Percentiles rank a stretch among this genome's conserved stretches.
Evolutionary conservation across 257 asterid species (phyloP).

Genomic region (Nicotiana attenuata): DNA sequence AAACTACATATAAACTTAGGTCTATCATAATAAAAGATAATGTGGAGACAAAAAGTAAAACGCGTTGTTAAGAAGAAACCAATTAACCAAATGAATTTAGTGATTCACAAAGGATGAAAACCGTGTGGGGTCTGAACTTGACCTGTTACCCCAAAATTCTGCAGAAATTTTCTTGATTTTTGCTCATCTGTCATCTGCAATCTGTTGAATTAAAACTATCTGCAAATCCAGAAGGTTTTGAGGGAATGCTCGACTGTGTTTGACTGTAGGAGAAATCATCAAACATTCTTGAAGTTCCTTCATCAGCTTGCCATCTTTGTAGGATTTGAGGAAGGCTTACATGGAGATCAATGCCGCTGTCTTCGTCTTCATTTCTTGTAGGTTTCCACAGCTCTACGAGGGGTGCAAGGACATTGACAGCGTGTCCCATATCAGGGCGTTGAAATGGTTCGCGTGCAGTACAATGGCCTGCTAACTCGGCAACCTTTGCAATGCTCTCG

Average conservation of each 20-base stretch:
- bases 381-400: slow-evolving; percentile 92
- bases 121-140: not conserved
- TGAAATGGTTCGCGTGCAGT: slow-evolving; percentile 87
- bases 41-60: not conserved
- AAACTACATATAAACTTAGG: not conserved
- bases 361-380: slow-evolving; percentile 51
- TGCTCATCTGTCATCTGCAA: slow-evolving; percentile 47
- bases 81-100: not conserved
- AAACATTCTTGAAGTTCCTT: slow-evolving; percentile 93
- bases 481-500: slow-evolving; percentile 74
- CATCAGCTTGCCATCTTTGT: slow-evolving; percentile 86
- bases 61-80: not conserved
- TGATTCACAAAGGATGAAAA: slow-evolving; percentile 31
- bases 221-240: slow-evolving; percentile 65
- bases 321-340: slow-evolving; percentile 89
- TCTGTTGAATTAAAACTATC: slow-evolving; percentile 67
- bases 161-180: slow-evolving; percentile 50
- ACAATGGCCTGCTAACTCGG: slow-evolving; percentile 87
- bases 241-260: slow-evolving; percentile 76
- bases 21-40: not conserved
- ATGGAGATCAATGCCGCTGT: slow-evolving; percentile 57
- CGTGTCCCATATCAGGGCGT: slow-evolving; percentile 96
- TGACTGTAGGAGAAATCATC: slow-evolving; percentile 58
- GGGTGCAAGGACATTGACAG: slow-evolving; percentile 78
- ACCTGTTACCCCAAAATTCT: slow-evolving; percentile 32